Conservation (phyloP, 805 yeast species). For the Candida glaebosa region DNA sequence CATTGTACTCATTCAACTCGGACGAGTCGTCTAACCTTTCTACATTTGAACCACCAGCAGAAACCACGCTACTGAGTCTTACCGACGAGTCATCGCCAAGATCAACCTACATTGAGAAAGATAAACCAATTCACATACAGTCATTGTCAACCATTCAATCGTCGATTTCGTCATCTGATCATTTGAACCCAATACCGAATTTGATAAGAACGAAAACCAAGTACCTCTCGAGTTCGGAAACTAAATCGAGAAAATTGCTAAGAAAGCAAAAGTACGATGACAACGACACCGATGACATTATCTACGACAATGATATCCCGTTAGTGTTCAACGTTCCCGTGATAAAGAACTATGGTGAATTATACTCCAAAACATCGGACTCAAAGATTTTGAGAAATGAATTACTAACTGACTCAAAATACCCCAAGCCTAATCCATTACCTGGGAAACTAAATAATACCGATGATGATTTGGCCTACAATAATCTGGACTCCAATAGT, state of each 20-base stretch:
- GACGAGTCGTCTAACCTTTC: constrained; percentile 10
- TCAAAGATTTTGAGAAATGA: constrained; percentile 19
- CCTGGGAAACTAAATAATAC: constrained; percentile 1
- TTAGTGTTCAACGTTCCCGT: constrained; percentile 44
- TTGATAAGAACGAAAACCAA: constrained; percentile 33
- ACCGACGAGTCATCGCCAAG: constrained; percentile 5
- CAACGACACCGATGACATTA: constrained; percentile 38
- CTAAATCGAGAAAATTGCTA: constrained; percentile 34
- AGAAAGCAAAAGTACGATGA: constrained; percentile 41
- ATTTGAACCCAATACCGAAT: constrained; percentile 13
- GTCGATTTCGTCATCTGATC: neutral
- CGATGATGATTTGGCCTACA: constrained; percentile 12
- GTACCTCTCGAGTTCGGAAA: constrained; percentile 30
- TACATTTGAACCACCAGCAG: constrained; percentile 8
- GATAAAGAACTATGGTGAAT: constrained; percentile 31
- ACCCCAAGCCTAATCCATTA: constrained; percentile 4
- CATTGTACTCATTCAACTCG: neutral
- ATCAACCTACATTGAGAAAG: constrained; percentile 3
- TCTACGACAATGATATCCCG: constrained; percentile 30
- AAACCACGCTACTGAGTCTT: constrained; percentile 4
- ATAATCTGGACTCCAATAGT: constrained; percentile 15
- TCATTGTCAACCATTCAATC: neutral
- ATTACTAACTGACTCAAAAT: constrained; percentile 16
- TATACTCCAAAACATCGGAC: constrained; percentile 18
- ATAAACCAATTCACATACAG: constrained; percentile 8